Evolutionary conservation across 2,329 filamentous ascomycete species (phyloP), one percentile per base, ranked within the genome.

Genomic region (Cercospora canescens): DNA sequence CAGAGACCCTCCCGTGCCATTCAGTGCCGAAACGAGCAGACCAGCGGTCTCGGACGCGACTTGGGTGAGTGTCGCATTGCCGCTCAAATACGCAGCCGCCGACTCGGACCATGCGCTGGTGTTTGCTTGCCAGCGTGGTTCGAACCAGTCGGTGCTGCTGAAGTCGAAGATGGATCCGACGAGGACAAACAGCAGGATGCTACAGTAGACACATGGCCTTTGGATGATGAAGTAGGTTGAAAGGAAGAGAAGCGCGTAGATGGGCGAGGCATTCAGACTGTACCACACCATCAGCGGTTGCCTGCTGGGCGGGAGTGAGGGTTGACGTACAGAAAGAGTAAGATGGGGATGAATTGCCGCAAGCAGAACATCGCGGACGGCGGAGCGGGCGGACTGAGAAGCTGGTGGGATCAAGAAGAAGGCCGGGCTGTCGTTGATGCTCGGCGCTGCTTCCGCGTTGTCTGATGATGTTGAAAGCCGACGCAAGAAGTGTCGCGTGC

Each of bases 91-190:
- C 11, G 69, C 69, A 4, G 76, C 76, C 16, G 77, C 74, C 1
- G 80, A 77, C 30, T 80, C 79, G 1, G 79, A 69, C 7, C 72
- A 56, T 72, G 66, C 78, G 75, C 21, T 58, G 34, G 68, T 67
- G 60, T 62, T 70, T 50, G 68, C 66, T 26, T 67, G 63, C 70
- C 73, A 76, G 69, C 92, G 87, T n/a, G 94, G 90, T 72, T 94
- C 89, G 79, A 98, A 98, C 94, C 94, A 98, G 81, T 96, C 93
- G 74, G 89, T 91, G 72, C 84, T 86, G 75, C 84, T 86, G 75
- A 97, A 91, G 82, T 98, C 94, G 84, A 98, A 95, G 82, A 98
- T 95, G 78, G 93, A 96, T 71, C 94, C 87, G 83, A 97, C 96
- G 73, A 99, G 92, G 73, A 98, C 93, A 71, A 97, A 87, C 57